Conservation (phyloP, 1,284 basidiomycete species). For the Cryptococcus depauperatus region DNA sequence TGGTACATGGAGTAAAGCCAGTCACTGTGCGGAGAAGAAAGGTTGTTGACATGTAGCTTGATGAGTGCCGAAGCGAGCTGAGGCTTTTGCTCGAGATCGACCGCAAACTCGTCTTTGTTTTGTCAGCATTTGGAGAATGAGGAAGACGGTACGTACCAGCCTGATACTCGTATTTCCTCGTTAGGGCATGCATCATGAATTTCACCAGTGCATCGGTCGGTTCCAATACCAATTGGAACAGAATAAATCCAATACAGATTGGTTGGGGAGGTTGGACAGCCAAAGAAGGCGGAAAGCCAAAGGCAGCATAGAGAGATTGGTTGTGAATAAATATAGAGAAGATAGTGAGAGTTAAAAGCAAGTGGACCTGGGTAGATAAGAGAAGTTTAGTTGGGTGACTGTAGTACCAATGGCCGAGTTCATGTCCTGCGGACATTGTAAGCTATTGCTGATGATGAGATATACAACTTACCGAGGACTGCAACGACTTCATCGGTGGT, state of each 20-base stretch:
- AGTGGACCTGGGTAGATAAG: slow-evolving; percentile 73
- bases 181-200: slow-evolving; percentile 70
- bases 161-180: slow-evolving; percentile 78
- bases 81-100: slow-evolving; percentile 44
- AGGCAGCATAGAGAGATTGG: slow-evolving; percentile 69
- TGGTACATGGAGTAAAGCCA: slow-evolving; percentile 89
- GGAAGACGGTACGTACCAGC: slow-evolving; percentile 57
- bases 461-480: slow-evolving; percentile 47
- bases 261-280: slow-evolving; percentile 58
- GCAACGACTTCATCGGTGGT: slow-evolving; percentile 83
- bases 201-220: slow-evolving; percentile 72
- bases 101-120: slow-evolving; percentile 41
- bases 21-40: slow-evolving; percentile 84
- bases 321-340: slow-evolving; percentile 87
- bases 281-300: slow-evolving; percentile 64
- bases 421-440: slow-evolving; percentile 59
- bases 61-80: slow-evolving; percentile 70
- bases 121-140: not conserved
- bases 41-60: slow-evolving; percentile 77
- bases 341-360: slow-evolving; percentile 73
- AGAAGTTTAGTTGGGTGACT: slow-evolving; percentile 82
- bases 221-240: slow-evolving; percentile 78
- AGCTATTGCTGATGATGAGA: slow-evolving; percentile 6
- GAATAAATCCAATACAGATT: slow-evolving; percentile 77
- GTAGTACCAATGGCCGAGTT: slow-evolving; percentile 92